Percentiles rank a stretch among this genome's conserved stretches.
Evolutionary conservation across 2,329 filamentous ascomycete species (phyloP).

Genomic region (Neocucurbitaria cava): DNA sequence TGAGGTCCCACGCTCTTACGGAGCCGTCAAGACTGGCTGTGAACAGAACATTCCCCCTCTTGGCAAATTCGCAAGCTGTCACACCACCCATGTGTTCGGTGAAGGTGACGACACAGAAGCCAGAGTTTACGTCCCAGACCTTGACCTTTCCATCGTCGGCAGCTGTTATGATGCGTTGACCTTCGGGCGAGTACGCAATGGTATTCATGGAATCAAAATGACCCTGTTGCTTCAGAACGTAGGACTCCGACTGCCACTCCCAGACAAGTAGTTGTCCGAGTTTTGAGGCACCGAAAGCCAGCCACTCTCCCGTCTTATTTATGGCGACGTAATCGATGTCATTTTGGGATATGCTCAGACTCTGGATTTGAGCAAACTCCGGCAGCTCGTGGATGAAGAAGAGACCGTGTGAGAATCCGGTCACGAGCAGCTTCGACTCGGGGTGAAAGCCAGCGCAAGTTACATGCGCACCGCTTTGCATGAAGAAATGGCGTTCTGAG

Average conservation of each 20-base stretch:
- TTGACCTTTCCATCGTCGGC: constrained; percentile 98
- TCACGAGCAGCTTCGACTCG: constrained; percentile 87
- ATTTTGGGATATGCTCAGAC: constrained; percentile 91
- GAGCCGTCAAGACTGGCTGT: constrained; percentile 95
- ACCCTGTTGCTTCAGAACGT: constrained; percentile 97
- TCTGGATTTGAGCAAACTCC: constrained; percentile 94
- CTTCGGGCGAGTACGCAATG: constrained; percentile 90
- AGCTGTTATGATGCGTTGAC: constrained; percentile 89
- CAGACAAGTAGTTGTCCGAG: constrained; percentile 95
- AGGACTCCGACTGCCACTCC: constrained; percentile 99
- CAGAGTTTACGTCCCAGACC: constrained; percentile 95
- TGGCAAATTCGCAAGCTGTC: constrained; percentile 92
- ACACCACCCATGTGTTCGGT: constrained; percentile 96
- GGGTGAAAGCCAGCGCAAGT: constrained; percentile 92
- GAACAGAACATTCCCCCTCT: constrained; percentile 93
- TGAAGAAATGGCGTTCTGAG: constrained; percentile 88
- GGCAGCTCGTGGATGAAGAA: constrained; percentile 97
- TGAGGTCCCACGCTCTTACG: constrained; percentile 92
- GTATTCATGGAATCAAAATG: constrained; percentile 97
- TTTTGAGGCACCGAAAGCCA: constrained; percentile 95
- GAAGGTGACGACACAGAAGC: constrained; percentile 97
- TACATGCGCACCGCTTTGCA: constrained; percentile 86
- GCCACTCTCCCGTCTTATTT: constrained; percentile 94
- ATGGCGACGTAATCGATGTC: constrained; percentile 95
- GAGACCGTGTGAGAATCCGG: constrained; percentile 91